phyloP scores from a whole-genome alignment of 83 land plant species.

The Picea abies region DNA sequence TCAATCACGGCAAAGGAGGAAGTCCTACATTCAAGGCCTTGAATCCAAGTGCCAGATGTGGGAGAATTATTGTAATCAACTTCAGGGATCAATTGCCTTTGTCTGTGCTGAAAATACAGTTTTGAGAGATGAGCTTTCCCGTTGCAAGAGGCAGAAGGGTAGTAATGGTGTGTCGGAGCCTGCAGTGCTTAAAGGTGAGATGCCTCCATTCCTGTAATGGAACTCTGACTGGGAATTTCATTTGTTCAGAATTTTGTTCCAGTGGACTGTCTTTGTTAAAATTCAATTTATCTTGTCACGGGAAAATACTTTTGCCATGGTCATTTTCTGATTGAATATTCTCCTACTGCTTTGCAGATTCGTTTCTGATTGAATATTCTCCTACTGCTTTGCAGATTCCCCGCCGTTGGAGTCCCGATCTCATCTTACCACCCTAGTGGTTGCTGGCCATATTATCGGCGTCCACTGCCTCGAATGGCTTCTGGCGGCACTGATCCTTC shows the following conservation, averaged over 20 bases:
- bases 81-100: constrained; percentile 16
- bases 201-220: not conserved
- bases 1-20: constrained; percentile 21
- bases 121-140: constrained; percentile 18
- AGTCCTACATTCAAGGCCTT: constrained; percentile 20
- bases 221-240: not conserved
- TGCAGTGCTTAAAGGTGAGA: constrained; percentile 25
- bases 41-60: constrained; percentile 20
- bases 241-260: not conserved
- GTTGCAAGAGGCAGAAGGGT: constrained; percentile 22
- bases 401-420: constrained; percentile 30
- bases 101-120: constrained; percentile 16
- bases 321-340: not conserved
- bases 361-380: not conserved
- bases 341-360: constrained; percentile 9
- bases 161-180: constrained; percentile 26
- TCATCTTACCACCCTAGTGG: constrained; percentile 16
- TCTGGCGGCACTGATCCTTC: constrained; percentile 9
- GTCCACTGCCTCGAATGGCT: constrained; percentile 16
- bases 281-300: not conserved
- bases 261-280: not conserved
- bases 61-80: constrained; percentile 19
- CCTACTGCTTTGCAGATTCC: constrained; percentile 16
- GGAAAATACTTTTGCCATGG: not conserved
- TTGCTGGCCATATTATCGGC: not conserved